Percentiles rank a stretch among this genome's conserved stretches.
phyloP scores from a whole-genome alignment of 768 basidiomycete species.

The Goffeauzyma gilvescens region DNA sequence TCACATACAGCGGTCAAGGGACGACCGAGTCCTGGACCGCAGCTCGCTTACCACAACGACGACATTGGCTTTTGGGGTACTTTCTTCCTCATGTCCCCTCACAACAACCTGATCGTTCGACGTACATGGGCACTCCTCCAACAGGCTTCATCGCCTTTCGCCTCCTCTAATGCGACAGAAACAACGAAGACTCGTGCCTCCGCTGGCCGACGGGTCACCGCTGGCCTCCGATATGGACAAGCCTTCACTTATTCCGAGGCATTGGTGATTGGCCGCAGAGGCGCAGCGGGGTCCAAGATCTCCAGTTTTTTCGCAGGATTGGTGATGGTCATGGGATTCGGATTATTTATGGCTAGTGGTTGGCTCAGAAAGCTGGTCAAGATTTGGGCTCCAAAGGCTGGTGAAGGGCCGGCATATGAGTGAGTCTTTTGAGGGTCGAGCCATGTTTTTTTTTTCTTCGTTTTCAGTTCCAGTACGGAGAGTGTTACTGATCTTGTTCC shows the following conservation, averaged over 20 bases:
- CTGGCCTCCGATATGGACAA: conserved; percentile 42
- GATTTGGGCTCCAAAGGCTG: conserved; percentile 12
- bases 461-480: no score
- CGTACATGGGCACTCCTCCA: conserved; percentile 43
- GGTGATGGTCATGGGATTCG: conserved; percentile 10
- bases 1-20: no score
- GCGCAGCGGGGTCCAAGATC: conserved; percentile 8
- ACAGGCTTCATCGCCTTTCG: conserved; percentile 15
- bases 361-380: conserved; percentile 1
- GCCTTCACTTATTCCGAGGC: conserved; percentile 64
- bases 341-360: not conserved
- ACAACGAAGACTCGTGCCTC: no score
- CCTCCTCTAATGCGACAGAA: conserved; percentile 6
- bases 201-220: conserved; percentile 5
- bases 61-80: conserved; percentile 31
- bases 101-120: conserved; percentile 40
- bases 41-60: conserved; percentile 17
- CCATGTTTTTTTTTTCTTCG: not conserved
- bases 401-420: conserved; percentile 36
- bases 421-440: conserved; percentile 30
- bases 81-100: conserved; percentile 36
- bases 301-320: conserved; percentile 14
- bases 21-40: not conserved
- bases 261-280: conserved; percentile 11
- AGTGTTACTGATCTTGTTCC: no score